Base-by-base conservation (phyloP, 352 stramenopile genomes). In the Globisporangium nagaii region DNA sequence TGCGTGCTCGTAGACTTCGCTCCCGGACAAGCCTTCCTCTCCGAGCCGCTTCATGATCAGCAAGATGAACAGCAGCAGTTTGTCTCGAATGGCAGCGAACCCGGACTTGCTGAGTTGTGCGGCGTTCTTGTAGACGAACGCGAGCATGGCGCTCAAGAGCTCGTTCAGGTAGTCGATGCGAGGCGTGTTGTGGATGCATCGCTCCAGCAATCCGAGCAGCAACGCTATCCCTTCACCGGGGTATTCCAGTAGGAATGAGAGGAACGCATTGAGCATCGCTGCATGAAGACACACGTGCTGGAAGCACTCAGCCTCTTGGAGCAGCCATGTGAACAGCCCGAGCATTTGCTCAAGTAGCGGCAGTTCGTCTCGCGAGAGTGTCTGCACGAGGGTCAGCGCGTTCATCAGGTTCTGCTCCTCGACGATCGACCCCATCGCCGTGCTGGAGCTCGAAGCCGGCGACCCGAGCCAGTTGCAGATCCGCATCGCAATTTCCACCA, bases 1-100 rank as follows among this genome's bases (percentile, higher is more conserved):
- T 2, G 76, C 63, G 9, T 75, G 60, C 56, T 90, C 79, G 35
- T 84, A 90, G 4, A 72, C 65, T 8, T 53, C 56, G 39, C 67
- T 75, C 4, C 62, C 73, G 17, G 72, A 60, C n/a, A 81, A 59
- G 3, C 68, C 66, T 36, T 78, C 66, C 12, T 86, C 72, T 3
- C 79, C 72, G 31, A 79, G 68, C 0, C 74, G 72, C 32, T 90
- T 78, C 27, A 90, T 36, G n/a, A 79, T 60, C 31, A 80, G 42
- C 0, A 90, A 48, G 19, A 84, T 66, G 25, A 64, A 79, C 19
- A 90, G 50, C 24, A 88, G 44, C 35, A 89, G 32, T 22, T 68
- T 71, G 46, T 70, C 68, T 17, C 75, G 74, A 1, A 49, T 27
- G 0, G 17, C n/a, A 13, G 75, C 66, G 15, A 20, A n/a, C 22